Conservation (phyloP, 495 filamentous ascomycete species). For the Lepidopterella palustris region DNA sequence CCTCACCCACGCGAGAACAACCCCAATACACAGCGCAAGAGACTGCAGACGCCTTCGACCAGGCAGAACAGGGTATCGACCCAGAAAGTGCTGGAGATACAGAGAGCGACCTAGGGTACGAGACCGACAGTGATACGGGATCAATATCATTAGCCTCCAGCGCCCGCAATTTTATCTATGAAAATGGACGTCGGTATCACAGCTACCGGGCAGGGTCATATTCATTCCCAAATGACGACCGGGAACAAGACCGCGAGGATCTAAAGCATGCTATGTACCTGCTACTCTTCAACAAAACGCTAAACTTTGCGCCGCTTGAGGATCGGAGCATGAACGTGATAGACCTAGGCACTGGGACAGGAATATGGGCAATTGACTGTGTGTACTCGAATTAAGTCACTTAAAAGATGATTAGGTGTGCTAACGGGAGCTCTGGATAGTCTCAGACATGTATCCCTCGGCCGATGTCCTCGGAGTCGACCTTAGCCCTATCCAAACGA, state of each 20-base stretch:
- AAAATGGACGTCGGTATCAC: constrained; percentile 26
- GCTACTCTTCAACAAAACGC: constrained; percentile 49
- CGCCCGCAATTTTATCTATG: constrained; percentile 38
- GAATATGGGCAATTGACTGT: constrained; percentile 21
- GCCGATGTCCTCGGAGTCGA: constrained; percentile 22
- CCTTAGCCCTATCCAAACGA: constrained; percentile 33
- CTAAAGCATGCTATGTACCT: constrained; percentile 46
- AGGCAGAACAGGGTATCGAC: constrained; percentile 3
- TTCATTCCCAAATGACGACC: constrained; percentile 6
- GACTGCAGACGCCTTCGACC: constrained; percentile 1
- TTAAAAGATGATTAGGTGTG: neutral
- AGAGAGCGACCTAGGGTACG: neutral
- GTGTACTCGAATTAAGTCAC: neutral
- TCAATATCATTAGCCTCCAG: constrained; percentile 17
- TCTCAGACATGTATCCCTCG: constrained; percentile 15
- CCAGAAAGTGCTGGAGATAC: neutral
- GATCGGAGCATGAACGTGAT: constrained; percentile 51
- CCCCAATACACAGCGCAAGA: neutral
- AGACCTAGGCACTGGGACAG: constrained; percentile 62
- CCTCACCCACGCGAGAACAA: neutral
- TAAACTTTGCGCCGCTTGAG: constrained; percentile 54
- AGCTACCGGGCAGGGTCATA: constrained; percentile 6
- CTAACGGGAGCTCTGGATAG: neutral
- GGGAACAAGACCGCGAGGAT: constrained; percentile 40
- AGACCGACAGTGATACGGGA: neutral